phyloP scores from a whole-genome alignment of 257 asterid genomes.

The Paraleonurus japonicus region DNA sequence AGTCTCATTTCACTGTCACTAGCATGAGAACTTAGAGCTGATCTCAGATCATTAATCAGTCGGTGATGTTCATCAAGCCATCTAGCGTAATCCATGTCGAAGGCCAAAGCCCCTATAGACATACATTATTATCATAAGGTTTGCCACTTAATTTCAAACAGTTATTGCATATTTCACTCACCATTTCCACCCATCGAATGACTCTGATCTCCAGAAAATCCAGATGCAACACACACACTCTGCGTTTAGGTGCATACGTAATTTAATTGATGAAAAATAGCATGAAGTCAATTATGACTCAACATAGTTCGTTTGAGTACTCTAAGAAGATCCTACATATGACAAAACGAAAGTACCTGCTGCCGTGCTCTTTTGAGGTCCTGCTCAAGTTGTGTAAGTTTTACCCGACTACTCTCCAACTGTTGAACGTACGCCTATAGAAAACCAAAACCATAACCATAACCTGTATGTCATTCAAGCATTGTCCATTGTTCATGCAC shows the following conservation, averaged over 20 bases:
- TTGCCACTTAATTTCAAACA: not conserved
- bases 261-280: not conserved
- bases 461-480: slow-evolving; percentile 17
- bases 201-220: slow-evolving; percentile 47
- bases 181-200: slow-evolving; percentile 60
- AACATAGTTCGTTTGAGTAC: not conserved
- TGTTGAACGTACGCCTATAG: slow-evolving; percentile 89
- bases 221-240: slow-evolving; percentile 45
- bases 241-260: slow-evolving; percentile 28
- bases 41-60: slow-evolving; percentile 61
- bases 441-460: slow-evolving; percentile 28
- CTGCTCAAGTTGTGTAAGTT: slow-evolving; percentile 80
- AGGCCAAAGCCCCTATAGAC: slow-evolving; percentile 61
- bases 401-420: slow-evolving; percentile 77
- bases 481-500: not conserved
- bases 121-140: not conserved
- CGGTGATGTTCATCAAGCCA: slow-evolving; percentile 88
- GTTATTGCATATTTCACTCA: slow-evolving; percentile 35
- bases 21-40: slow-evolving; percentile 59
- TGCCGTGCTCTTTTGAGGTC: slow-evolving; percentile 77
- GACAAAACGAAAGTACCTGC: slow-evolving; percentile 49
- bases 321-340: not conserved
- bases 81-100: slow-evolving; percentile 74
- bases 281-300: not conserved
- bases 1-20: slow-evolving; percentile 62